Base-by-base conservation (phyloP, 2,329 filamentous ascomycete species). In the Epichloe coenophiala region DNA sequence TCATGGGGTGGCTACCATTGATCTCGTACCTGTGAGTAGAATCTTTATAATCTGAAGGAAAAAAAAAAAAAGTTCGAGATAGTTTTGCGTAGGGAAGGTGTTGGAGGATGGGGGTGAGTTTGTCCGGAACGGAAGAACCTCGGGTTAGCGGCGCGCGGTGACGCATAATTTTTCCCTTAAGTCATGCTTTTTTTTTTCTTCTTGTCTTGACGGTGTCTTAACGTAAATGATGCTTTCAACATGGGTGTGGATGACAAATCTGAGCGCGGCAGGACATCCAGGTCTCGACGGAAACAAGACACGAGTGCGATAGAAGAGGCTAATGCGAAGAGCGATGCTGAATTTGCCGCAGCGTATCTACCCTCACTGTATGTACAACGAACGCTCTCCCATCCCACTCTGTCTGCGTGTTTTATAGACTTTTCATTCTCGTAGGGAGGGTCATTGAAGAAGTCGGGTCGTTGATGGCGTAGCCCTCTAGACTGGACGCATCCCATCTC, bases 401-500 rank as follows among this genome's bases (percentile, higher is more conserved):
- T 35, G 19, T 27, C 23, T 27, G 23, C 39, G 8, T 11, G 9
- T 11, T 31, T 31, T 11, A 31, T 27, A 13, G 9, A n/a, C 2
- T 27, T 5, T 4, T 45, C 13, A 5, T 33, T 45, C 27, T 31
- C 27, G 27, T 3, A 31, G 3, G 27, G 27, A 3, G 27, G 27
- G 8, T 31, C 27, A 9, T 31, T 31, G 27, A 31, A 31, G 27
- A 31, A 31, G 27, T 31, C 27, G 27, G 27, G 27, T 31, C 3
- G 15, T 37, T 46, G 13, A 47, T 31, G 7, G 45, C 35, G 33
- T 47, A 53, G 51, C 13, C 41, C 36, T 11, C 12, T 21, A 7
- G 51, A 57, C 40, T 84, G 78, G 79, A 69, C 60, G 23, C 75
- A 81, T 58, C 77, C 78, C 6, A 58, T 50, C 12, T 74, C 70